Conservation (phyloP, 106 monocot species). For the Triglochin maritima region DNA sequence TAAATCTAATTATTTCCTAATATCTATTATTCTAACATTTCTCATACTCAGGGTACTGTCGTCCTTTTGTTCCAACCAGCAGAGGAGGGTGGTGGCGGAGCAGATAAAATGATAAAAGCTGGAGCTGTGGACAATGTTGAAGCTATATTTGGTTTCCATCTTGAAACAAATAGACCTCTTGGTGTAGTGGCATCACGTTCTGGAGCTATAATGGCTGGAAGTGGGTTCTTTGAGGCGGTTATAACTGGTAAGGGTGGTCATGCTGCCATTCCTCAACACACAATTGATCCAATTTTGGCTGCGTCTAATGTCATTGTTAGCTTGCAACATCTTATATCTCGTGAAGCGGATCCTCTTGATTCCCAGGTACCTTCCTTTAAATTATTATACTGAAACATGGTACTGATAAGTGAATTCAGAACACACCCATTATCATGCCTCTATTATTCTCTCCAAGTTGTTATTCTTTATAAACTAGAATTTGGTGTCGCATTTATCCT, state of each 20-base stretch:
- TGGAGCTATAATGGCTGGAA: constrained; percentile 82
- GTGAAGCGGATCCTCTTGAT: constrained; percentile 94
- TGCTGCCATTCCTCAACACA: constrained; percentile 85
- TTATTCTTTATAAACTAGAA: too few species aligned
- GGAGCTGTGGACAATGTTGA: constrained; percentile 71
- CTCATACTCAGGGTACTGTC: constrained; percentile 56
- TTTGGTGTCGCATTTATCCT: too few species aligned
- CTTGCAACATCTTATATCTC: constrained; percentile 91
- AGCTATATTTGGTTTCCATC: constrained; percentile 84
- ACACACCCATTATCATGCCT: too few species aligned
- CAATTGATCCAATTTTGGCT: constrained; percentile 91
- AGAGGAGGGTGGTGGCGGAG: constrained; percentile 90
- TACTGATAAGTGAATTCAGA: too few species aligned
- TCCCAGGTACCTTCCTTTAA: constrained; percentile 50
- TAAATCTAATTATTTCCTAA: too few species aligned
- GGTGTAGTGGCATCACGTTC: constrained; percentile 57
- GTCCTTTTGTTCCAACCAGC: constrained; percentile 92
- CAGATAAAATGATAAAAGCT: constrained; percentile 76
- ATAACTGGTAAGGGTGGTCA: constrained; percentile 96
- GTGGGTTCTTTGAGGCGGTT: constrained; percentile 92
- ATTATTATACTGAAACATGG: background rate
- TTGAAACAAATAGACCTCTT: constrained; percentile 24
- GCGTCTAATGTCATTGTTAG: constrained; percentile 94
- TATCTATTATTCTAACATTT: too few species aligned
- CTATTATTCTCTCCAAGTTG: too few species aligned